These are phyloP conservation scores for Phytophthora meadii DNA, from an alignment of 352 stramenopile genomes.

Conservation along the genomic window DNA sequence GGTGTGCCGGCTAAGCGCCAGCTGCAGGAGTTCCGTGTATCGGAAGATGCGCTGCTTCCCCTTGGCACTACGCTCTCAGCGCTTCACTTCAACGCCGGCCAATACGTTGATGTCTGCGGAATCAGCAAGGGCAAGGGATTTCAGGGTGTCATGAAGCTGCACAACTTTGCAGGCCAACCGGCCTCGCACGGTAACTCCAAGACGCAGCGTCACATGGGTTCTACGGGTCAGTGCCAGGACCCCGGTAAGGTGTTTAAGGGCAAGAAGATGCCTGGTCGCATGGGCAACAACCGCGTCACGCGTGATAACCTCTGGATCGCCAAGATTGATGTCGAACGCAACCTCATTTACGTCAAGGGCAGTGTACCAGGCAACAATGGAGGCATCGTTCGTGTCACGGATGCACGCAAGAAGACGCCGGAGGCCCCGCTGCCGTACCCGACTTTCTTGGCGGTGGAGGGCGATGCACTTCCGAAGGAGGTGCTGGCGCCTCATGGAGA, in stretches of 20 bases:
- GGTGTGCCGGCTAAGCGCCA: constrained; percentile 94
- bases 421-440: constrained; percentile 75
- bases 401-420: constrained; percentile 88
- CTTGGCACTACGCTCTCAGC: constrained; percentile 94
- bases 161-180: constrained; percentile 96
- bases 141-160: constrained; percentile 98
- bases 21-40: constrained; percentile 96
- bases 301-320: constrained; percentile 96
- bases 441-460: constrained; percentile 69
- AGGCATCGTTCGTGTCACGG: constrained; percentile 85
- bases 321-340: constrained; percentile 93
- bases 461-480: constrained; percentile 62
- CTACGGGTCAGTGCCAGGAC: constrained; percentile 98
- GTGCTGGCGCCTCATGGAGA: constrained; percentile 82
- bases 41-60: constrained; percentile 87
- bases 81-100: constrained; percentile 97
- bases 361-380: constrained; percentile 92
- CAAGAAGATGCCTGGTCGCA: constrained; percentile 99
- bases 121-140: constrained; percentile 93
- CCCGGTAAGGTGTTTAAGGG: constrained; percentile 99
- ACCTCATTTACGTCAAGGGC: constrained; percentile 95
- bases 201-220: constrained; percentile 96
- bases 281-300: constrained; percentile 95
- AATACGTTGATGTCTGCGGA: constrained; percentile 98
- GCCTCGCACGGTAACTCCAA: constrained; percentile 98